Conservation (phyloP, 352 stramenopile species). For the Phytophthora citricola region DNA sequence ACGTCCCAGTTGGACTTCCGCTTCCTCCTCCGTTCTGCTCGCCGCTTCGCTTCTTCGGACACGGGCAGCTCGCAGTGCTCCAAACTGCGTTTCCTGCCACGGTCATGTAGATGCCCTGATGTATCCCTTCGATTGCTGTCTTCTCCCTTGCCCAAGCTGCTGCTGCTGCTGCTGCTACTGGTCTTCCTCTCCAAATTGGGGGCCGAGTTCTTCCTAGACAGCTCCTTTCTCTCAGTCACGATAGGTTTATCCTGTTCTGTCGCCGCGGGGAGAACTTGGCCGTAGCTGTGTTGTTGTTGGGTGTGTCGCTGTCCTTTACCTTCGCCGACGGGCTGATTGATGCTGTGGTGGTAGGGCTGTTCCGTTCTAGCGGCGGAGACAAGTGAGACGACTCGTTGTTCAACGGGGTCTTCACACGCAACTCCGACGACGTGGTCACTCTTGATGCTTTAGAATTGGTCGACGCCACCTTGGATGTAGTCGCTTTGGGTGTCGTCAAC, state of each 20-base stretch:
- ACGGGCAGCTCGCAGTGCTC: slow-evolving; percentile 44
- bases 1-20: slow-evolving; percentile 88
- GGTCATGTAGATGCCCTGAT: slow-evolving; percentile 24
- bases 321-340: slow-evolving; percentile 66
- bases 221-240: slow-evolving; percentile 23
- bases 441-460: slow-evolving; percentile 2
- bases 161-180: slow-evolving; percentile 44
- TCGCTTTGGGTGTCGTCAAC: not conserved
- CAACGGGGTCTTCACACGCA: slow-evolving; percentile 58
- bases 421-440: slow-evolving; percentile 9
- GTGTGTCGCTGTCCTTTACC: slow-evolving; percentile 47
- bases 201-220: slow-evolving; percentile 15
- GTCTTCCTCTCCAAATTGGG: slow-evolving; percentile 31
- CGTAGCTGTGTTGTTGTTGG: slow-evolving; percentile 33
- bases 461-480: slow-evolving; percentile 1
- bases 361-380: slow-evolving; percentile 54
- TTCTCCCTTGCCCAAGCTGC: slow-evolving; percentile 27
- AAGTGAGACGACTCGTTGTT: slow-evolving; percentile 57
- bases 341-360: slow-evolving; percentile 44
- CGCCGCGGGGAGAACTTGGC: slow-evolving; percentile 33
- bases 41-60: slow-evolving; percentile 65
- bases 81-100: slow-evolving; percentile 50
- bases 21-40: slow-evolving; percentile 67
- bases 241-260: slow-evolving; percentile 12
- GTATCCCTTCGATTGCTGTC: slow-evolving; percentile 20